Percentiles rank a stretch among this genome's conserved stretches.
phyloP scores from a whole-genome alignment of 257 asterid genomes.

The Vinca minor region DNA sequence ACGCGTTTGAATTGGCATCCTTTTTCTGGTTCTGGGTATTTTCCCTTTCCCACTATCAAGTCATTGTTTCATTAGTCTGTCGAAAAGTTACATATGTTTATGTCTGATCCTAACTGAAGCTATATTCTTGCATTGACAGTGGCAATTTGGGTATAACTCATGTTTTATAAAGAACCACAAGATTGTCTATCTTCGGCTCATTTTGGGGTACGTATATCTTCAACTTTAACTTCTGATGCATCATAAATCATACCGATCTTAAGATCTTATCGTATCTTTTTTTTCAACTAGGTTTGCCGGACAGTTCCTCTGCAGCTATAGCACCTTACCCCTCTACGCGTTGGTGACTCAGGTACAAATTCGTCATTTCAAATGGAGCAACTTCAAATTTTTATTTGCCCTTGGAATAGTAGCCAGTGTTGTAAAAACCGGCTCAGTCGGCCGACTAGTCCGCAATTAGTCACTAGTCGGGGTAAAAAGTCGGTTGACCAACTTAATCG shows the following conservation, averaged over 20 bases:
- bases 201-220: conserved; percentile 59
- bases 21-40: conserved; percentile 99
- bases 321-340: conserved; percentile 90
- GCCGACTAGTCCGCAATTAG: too few species aligned
- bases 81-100: too few species aligned
- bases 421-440: too few species aligned
- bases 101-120: not conserved
- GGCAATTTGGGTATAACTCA: conserved; percentile 97
- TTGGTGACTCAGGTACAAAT: conserved; percentile 71
- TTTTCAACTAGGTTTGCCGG: conserved; percentile 53
- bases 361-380: too few species aligned
- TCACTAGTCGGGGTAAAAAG: too few species aligned
- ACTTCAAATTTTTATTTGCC: too few species aligned
- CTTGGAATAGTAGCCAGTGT: too few species aligned
- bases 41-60: conserved; percentile 15
- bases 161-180: conserved; percentile 78
- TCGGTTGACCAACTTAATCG: too few species aligned
- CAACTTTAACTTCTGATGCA: not conserved
- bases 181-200: too few species aligned
- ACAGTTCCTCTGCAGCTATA: conserved; percentile 83
- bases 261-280: not conserved
- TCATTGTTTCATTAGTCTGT: not conserved
- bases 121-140: conserved; percentile 39
- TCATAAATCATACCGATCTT: not conserved
- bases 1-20: conserved; percentile 81